Percentiles rank a stretch among this genome's conserved stretches.
These are phyloP conservation scores for Bonnemaisonia californica DNA, from an alignment of 31 red algal genomes.

Conservation along the genomic window DNA sequence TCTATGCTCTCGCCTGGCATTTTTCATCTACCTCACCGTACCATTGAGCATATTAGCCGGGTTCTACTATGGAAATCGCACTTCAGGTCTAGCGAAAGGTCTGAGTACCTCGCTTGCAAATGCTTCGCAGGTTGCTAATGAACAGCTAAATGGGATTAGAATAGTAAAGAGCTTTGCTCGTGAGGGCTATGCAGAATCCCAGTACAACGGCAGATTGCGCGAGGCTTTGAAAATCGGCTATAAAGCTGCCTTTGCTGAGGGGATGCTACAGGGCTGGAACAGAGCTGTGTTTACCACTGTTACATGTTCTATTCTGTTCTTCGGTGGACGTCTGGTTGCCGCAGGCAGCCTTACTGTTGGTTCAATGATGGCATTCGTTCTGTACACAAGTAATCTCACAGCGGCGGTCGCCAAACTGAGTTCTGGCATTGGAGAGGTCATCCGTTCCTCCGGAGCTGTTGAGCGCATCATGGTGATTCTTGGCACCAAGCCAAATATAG, in stretches of 20 bases:
- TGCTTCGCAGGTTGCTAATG: conserved; percentile 48
- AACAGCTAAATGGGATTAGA: conserved; percentile 60
- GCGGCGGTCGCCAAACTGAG: conserved; percentile 56
- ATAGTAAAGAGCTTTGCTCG: conserved; percentile 58
- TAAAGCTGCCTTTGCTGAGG: conserved; percentile 45
- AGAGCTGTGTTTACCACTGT: conserved; percentile 38
- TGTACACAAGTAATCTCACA: conserved; percentile 45
- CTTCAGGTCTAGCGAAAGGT: conserved; percentile 16
- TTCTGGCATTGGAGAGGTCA: conserved; percentile 24
- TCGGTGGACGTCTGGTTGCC: conserved; percentile 51
- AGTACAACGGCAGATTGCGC: conserved; percentile 21
- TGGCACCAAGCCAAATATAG: conserved; percentile 13
- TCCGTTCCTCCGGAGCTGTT: conserved; percentile 32
- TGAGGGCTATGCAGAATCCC: conserved; percentile 34
- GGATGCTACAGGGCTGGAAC: conserved; percentile 9
- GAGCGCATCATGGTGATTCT: conserved; percentile 25
- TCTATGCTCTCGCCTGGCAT: conserved; percentile 41
- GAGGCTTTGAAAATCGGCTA: conserved; percentile 41
- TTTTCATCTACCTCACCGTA: conserved; percentile 25
- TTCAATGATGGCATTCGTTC: conserved; percentile 48
- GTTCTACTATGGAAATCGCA: conserved; percentile 30
- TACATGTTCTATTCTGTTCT: conserved; percentile 59
- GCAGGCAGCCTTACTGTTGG: conserved; percentile 49
- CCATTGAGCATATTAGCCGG: conserved; percentile 27
- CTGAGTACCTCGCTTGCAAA: conserved; percentile 36